phyloP scores from a whole-genome alignment of 179 eudicot genomes.

The Pouteria campechiana region DNA sequence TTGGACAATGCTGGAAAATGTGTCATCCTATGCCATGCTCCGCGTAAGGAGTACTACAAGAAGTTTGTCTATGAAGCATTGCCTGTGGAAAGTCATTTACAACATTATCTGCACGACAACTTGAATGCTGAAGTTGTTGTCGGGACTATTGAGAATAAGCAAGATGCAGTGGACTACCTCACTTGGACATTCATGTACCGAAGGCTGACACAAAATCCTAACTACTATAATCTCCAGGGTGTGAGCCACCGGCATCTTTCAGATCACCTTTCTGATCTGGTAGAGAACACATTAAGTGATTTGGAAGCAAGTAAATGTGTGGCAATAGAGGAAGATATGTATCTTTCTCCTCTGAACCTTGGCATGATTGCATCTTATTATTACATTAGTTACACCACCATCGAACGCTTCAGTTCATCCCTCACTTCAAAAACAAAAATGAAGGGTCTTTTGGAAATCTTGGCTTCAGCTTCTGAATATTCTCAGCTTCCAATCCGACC shows the following conservation, averaged over 20 bases:
- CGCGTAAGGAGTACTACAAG: conserved; percentile 84
- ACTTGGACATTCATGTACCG: conserved; percentile 98
- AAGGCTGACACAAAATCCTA: conserved; percentile 95
- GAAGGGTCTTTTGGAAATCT: conserved; percentile 85
- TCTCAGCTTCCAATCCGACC: conserved; percentile 71
- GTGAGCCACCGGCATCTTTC: conserved; percentile 93
- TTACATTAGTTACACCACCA: conserved; percentile 87
- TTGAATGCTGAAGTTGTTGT: conserved; percentile 84
- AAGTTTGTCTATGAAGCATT: conserved; percentile 92
- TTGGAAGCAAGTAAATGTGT: conserved; percentile 87
- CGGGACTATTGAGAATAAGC: conserved; percentile 77
- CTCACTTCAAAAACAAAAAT: conserved; percentile 68
- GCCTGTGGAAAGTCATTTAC: conserved; percentile 95
- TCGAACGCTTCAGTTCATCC: conserved; percentile 85
- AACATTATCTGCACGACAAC: conserved; percentile 82
- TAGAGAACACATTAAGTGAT: conserved; percentile 72
- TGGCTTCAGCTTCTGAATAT: conserved; percentile 84
- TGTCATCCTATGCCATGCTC: conserved; percentile 92
- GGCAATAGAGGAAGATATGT: conserved; percentile 64
- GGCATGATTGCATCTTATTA: conserved; percentile 96
- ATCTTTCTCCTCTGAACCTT: conserved; percentile 68
- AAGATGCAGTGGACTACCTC: conserved; percentile 94
- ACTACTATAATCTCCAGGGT: conserved; percentile 95
- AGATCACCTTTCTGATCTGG: conserved; percentile 92
- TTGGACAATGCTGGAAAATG: conserved; percentile 80